Percentiles rank a stretch among this genome's conserved stretches.
Conservation (phyloP, 2,329 filamentous ascomycete species). For the Botrytis medusae region DNA sequence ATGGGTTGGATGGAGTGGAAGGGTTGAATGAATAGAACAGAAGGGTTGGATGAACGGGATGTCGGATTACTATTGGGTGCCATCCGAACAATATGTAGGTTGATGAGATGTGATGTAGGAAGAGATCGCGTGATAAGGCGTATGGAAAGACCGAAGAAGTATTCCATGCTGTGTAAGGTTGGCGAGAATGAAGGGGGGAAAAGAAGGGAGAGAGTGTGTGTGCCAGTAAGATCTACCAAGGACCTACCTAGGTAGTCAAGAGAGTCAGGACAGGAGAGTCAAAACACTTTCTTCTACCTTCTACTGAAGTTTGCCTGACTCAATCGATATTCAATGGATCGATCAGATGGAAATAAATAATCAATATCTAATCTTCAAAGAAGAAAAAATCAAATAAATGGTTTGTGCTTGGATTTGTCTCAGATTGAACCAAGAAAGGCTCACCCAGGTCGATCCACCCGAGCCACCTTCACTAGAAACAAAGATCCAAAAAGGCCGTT, state of each 20-base stretch:
- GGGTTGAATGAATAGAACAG: too few species aligned
- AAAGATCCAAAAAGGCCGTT: neutral
- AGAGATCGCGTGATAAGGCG: conserved; percentile 6
- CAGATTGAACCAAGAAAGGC: neutral
- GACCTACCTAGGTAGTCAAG: too few species aligned
- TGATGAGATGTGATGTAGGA: neutral
- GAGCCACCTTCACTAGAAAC: neutral
- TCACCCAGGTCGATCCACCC: neutral
- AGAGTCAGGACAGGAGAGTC: too few species aligned
- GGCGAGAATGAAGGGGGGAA: conserved; percentile 2
- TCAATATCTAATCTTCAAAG: neutral
- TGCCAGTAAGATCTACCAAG: too few species aligned
- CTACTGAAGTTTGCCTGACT: neutral
- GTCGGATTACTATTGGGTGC: neutral
- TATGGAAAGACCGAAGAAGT: conserved; percentile 8
- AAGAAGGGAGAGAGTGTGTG: too few species aligned
- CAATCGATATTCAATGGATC: neutral
- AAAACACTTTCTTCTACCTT: neutral
- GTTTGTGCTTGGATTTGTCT: conserved; percentile 1
- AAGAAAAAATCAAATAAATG: neutral
- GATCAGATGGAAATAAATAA: neutral
- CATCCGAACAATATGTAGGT: neutral
- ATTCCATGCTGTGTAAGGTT: neutral
- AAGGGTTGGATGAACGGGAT: neutral
- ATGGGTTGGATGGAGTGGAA: too few species aligned